Evolutionary conservation across 2,329 filamentous ascomycete genomes (phyloP).

Genomic region (Zymoseptoria brevis): DNA sequence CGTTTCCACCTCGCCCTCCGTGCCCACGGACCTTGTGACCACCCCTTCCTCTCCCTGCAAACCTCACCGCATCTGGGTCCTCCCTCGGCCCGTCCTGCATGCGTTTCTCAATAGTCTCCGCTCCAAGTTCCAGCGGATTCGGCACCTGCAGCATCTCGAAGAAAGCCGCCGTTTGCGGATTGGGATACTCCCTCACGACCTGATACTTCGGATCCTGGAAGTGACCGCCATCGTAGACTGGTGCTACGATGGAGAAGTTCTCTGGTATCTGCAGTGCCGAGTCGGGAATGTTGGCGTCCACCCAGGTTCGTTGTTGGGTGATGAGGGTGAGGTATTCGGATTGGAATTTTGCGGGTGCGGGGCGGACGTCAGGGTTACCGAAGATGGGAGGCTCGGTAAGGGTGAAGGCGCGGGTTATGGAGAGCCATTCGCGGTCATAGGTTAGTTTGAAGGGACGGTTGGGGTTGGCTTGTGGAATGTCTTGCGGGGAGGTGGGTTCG

Average conservation of each 20-base stretch:
- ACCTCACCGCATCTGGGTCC: constrained; percentile 19
- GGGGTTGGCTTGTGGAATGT: constrained; percentile 27
- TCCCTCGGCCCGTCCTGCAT: constrained; percentile 51
- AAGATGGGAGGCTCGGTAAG: constrained; percentile 49
- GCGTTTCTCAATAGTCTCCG: constrained; percentile 59
- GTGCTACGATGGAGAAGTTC: constrained; percentile 71
- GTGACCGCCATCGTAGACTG: constrained; percentile 49
- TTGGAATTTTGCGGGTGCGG: constrained; percentile 49
- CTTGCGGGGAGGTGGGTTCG: constrained; percentile 29
- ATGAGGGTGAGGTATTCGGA: constrained; percentile 50
- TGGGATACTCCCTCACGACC: constrained; percentile 62
- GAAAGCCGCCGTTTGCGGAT: constrained; percentile 75
- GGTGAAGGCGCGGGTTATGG: constrained; percentile 79
- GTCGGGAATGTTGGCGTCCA: constrained; percentile 59
- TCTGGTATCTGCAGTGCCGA: constrained; percentile 58
- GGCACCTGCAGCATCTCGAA: constrained; percentile 69
- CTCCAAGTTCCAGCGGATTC: constrained; percentile 67
- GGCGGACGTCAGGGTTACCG: constrained; percentile 49
- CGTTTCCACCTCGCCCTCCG: constrained; percentile 5
- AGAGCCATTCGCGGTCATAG: constrained; percentile 93
- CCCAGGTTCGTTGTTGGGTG: constrained; percentile 64
- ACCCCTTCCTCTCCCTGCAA: neutral
- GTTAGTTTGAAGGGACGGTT: constrained; percentile 52
- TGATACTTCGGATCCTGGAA: constrained; percentile 22
- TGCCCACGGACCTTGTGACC: no score